A percentile compares a stretch with the other conserved stretches of the same genome.
Evolutionary conservation across 257 asterid genomes (phyloP).

Genomic region (Fraxinus cuspidata): DNA sequence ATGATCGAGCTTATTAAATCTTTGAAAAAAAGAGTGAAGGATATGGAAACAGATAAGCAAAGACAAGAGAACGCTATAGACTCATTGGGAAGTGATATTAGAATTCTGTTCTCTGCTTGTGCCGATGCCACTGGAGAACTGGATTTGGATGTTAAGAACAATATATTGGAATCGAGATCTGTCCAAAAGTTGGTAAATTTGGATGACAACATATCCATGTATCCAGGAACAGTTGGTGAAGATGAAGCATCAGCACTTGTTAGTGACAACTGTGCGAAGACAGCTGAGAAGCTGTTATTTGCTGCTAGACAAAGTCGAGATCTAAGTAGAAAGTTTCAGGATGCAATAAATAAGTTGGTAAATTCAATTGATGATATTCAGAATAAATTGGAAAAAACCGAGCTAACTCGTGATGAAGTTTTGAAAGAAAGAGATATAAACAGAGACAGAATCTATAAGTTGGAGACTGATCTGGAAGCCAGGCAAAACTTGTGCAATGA

Average conservation of each 20-base stretch:
- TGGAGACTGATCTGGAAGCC: constrained; percentile 64
- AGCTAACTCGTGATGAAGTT: constrained; percentile 40
- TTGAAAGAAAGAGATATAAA: constrained; percentile 60
- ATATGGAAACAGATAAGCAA: constrained; percentile 51
- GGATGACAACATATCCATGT: constrained; percentile 35
- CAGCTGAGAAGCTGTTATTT: constrained; percentile 62
- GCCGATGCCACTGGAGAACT: constrained; percentile 56
- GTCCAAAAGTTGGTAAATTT: constrained; percentile 36
- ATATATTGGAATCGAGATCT: constrained; percentile 45
- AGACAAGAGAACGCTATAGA: constrained; percentile 47
- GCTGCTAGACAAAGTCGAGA: constrained; percentile 54
- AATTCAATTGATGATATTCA: constrained; percentile 44
- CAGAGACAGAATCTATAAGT: constrained; percentile 48
- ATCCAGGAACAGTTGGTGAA: constrained; percentile 33
- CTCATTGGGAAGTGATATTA: constrained; percentile 51
- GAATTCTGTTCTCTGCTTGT: constrained; percentile 69
- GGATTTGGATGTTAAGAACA: constrained; percentile 44
- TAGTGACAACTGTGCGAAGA: constrained; percentile 40
- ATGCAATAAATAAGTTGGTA: constrained; percentile 38
- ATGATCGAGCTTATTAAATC: constrained; percentile 42
- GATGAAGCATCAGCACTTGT: constrained; percentile 39
- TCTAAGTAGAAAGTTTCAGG: constrained; percentile 46
- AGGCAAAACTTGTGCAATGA: constrained; percentile 45
- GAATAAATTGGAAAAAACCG: constrained; percentile 54
- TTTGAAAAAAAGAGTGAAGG: constrained; percentile 54